Percentiles rank a stretch among this genome's conserved stretches.
phyloP scores from a whole-genome alignment of 306 rosid genomes.

The Oemleria cerasiformis region DNA sequence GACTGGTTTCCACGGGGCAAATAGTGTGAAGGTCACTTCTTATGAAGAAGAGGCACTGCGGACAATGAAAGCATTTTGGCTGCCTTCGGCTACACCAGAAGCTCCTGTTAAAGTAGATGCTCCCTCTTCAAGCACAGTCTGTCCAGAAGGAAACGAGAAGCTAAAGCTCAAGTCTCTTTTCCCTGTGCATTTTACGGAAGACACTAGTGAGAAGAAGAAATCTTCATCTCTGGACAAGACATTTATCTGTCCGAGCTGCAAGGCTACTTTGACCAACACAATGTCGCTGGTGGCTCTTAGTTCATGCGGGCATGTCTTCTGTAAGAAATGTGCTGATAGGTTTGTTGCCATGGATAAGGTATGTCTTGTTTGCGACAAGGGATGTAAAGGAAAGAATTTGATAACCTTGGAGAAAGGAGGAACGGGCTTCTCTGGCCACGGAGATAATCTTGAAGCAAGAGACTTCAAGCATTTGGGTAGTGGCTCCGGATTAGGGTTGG shows the following conservation, averaged over 20 bases:
- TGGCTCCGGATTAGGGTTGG: slow-evolving; percentile 90
- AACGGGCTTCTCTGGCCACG: slow-evolving; percentile 86
- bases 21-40: slow-evolving; percentile 97
- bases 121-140: slow-evolving; percentile 64
- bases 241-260: slow-evolving; percentile 90
- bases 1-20: slow-evolving; percentile 92
- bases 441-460: slow-evolving; percentile 80
- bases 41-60: slow-evolving; percentile 97
- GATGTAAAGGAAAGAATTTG: slow-evolving; percentile 77
- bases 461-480: slow-evolving; percentile 98
- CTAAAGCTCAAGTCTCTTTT: slow-evolving; percentile 87
- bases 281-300: slow-evolving; percentile 82
- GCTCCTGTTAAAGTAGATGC: slow-evolving; percentile 77
- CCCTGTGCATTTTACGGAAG: slow-evolving; percentile 74
- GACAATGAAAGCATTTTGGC: slow-evolving; percentile 99
- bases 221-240: slow-evolving; percentile 55
- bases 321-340: slow-evolving; percentile 91
- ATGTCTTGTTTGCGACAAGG: slow-evolving; percentile 84
- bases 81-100: slow-evolving; percentile 94
- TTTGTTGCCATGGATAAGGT: slow-evolving; percentile 87
- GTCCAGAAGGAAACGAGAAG: slow-evolving; percentile 90
- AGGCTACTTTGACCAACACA: slow-evolving; percentile 80
- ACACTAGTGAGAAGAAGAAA: slow-evolving; percentile 59
- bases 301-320: slow-evolving; percentile 88
- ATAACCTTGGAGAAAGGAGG: slow-evolving; percentile 86